These are phyloP conservation scores for Didymella glomerata DNA, from an alignment of 2,329 filamentous ascomycete genomes.

Conservation along the genomic window DNA sequence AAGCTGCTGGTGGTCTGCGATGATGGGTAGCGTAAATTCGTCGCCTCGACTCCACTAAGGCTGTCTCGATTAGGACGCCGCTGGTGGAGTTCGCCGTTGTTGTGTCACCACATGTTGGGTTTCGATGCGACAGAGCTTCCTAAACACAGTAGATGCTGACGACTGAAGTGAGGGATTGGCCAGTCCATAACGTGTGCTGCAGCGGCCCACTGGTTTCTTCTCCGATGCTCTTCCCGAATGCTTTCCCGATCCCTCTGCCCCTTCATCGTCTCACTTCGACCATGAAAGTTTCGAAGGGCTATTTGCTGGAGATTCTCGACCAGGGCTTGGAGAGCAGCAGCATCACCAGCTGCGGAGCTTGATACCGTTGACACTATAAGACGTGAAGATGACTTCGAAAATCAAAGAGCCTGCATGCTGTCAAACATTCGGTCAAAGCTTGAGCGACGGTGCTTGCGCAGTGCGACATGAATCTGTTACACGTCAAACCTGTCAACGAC, in stretches of 20 bases:
- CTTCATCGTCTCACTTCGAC: neutral
- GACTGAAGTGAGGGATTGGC: neutral
- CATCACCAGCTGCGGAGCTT: neutral
- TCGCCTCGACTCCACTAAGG: neutral
- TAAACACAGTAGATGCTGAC: too few relatives aligned
- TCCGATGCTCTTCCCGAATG: neutral
- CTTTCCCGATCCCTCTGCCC: neutral
- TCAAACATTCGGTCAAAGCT: slow-evolving; percentile 8
- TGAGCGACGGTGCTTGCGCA: slow-evolving; percentile 21
- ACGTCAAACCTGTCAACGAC: slow-evolving; percentile 20
- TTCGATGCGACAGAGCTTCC: slow-evolving; percentile 6
- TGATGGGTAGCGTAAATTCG: neutral
- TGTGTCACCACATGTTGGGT: slow-evolving; percentile 5
- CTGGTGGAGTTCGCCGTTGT: neutral
- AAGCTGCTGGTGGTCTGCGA: neutral
- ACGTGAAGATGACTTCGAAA: neutral
- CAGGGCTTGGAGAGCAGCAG: neutral
- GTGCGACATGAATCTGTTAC: slow-evolving; percentile 24
- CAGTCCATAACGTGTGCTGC: neutral
- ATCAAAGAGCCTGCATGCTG: slow-evolving; percentile 1
- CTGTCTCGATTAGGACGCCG: neutral
- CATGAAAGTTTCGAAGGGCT: neutral
- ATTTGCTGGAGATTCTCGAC: neutral
- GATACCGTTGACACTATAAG: neutral
- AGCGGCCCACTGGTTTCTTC: neutral